These are phyloP conservation scores for Sonneratia alba DNA, from an alignment of 345 rosid genomes.

Conservation along the genomic window DNA sequence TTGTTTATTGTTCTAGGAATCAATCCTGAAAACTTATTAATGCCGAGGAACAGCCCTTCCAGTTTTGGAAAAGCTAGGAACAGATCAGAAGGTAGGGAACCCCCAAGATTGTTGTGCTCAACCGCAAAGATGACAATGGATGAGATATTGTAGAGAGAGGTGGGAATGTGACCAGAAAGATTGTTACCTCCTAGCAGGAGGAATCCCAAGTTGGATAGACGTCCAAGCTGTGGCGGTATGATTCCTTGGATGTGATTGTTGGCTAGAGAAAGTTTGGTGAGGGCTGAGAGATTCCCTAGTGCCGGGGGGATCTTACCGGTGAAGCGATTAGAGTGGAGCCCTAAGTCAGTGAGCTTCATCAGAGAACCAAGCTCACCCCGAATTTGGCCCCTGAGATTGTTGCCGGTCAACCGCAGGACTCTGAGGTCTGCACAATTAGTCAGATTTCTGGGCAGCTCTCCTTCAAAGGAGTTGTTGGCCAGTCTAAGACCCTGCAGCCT, in stretches of 20 bases:
- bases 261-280: background rate
- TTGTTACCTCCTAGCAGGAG: constrained; percentile 13
- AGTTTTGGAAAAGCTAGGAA: constrained; percentile 12
- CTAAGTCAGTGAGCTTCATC: background rate
- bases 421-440: constrained; percentile 5
- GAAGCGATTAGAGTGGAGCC: background rate
- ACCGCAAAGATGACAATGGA: constrained; percentile 9
- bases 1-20: background rate
- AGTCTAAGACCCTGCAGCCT: constrained; percentile 9
- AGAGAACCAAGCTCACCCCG: constrained; percentile 12
- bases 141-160: constrained; percentile 24
- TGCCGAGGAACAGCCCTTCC: background rate
- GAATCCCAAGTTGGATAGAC: constrained; percentile 9
- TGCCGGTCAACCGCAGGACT: background rate
- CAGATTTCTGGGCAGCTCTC: constrained; percentile 12
- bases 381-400: constrained; percentile 9
- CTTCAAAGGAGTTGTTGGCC: constrained; percentile 8
- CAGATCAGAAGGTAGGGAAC: constrained; percentile 15
- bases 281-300: constrained; percentile 14
- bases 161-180: constrained; percentile 19
- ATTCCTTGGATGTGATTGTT: constrained; percentile 14
- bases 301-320: constrained; percentile 10
- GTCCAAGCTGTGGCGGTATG: constrained; percentile 15
- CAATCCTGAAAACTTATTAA: background rate
- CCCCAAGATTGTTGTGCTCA: constrained; percentile 17